Base-by-base conservation (phyloP, 257 asterid species). In the Solanum habrochaites region DNA sequence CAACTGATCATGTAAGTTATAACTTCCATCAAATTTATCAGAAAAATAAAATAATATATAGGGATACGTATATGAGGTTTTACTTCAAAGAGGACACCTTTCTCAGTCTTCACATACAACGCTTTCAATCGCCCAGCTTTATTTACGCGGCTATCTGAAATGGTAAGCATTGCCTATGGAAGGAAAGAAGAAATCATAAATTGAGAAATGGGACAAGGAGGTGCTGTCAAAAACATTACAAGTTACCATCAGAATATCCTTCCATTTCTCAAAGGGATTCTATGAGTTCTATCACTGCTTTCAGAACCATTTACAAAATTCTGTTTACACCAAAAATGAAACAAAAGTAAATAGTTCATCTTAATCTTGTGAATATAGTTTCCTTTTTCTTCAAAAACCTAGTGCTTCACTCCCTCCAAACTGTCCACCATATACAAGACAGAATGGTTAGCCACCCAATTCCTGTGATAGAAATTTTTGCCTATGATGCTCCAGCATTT, bases 61-160 rank as follows among this genome's bases (percentile, higher is more conserved):
- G 99, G 98, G 91, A 97, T 94, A 58, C 98, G 95, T 75, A 93
- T 94, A 88, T 94, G 93, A 85, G 98, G 98, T 84, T 94, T 94
- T 87, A 97, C 94, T 69, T 95, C 94, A 45, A 97, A 88, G 84
- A 94, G 98, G 62, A 94, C 93, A 81, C 93, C 96, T 90, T 93
- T 91, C 77, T 89, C 92, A 40, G 98, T 97, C 90, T 85, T 95
- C 89, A 95, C 99, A 86, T 93, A 97, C 87, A 95, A 83, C 11
- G 98, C 98, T 90, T 93, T 91, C 91, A 95, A 89, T 85, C 93
- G 86, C 66, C 96, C 97, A 86, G 90, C 74, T 92, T 94, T 95
- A 90, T 97, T 97, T 86, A 95, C 88, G 14, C 96, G 94, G 85
- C 98, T 94, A 87, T 95, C 99, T 86, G 95, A 88, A 62, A 96